Base-by-base conservation (phyloP, 352 stramenopile genomes). In the Saprolegnia diclina region DNA sequence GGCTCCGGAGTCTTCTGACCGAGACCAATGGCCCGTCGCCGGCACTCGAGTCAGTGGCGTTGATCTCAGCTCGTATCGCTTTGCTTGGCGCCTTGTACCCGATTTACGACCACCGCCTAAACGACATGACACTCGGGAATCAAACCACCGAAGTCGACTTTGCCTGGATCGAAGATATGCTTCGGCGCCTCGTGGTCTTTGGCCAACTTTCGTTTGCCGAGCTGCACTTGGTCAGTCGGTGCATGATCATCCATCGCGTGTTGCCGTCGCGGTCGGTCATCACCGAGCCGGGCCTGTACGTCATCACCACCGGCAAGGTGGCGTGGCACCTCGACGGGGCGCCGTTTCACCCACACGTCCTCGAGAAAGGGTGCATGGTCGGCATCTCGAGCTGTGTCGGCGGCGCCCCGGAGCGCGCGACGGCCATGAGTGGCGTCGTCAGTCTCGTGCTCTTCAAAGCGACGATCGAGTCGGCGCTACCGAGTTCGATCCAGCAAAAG, bases 281-380 rank as follows among this genome's bases (percentile, higher is more conserved):
- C 5, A 56, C 26, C 18, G 61, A 67, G 19, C 61, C 61, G n/a
- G 61, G 61, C 5, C 21, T 67, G 1, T 50, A 67, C 19, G 32
- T 67, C n/a, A 56, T 67, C 24, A 67, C 61, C 1, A 67, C 29
- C 18, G 61, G 61, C 40, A 67, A 67, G 56, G 61, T 56, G 5
- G 1, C 19, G 26, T 67, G 61, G 61, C 38, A 67, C 6, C 61
- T 67, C 14, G 61, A 54, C 9, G 40, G 6, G 18, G 3, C 61
- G 5, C 24, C 21, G 14, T 50, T 26, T 4, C 6, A 24, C 1
- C n/a, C 37, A 2, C 19, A 38, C 18, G 26, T 45, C 6, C 37
- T 67, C 16, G 61, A 67, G n/a, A 67, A 56, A 26, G 61, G 61
- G 11, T 67, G 61, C 61, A 56, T 67, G 29, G 61, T 67, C 10